phyloP scores from a whole-genome alignment of 2,329 filamentous ascomycete genomes.

The Metarhizium anisopliae region DNA sequence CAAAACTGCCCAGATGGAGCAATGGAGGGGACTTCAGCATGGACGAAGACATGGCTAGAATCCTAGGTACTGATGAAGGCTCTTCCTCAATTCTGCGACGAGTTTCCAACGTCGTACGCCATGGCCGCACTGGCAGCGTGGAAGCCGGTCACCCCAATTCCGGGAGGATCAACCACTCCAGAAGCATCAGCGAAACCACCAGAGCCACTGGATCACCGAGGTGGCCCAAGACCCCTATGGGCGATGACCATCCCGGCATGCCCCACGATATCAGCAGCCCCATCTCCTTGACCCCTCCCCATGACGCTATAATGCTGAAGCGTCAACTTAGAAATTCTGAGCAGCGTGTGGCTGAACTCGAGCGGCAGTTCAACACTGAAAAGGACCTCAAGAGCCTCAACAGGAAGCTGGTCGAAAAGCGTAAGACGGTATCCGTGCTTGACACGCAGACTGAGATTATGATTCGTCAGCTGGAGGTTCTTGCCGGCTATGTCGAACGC shows the following conservation, averaged over 20 bases:
- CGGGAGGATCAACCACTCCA: conserved; percentile 40
- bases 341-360: conserved; percentile 77
- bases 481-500: conserved; percentile 79
- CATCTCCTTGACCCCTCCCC: conserved; percentile 50
- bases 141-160: conserved; percentile 35
- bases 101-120: conserved; percentile 88
- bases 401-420: conserved; percentile 81
- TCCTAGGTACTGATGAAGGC: conserved; percentile 68
- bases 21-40: conserved; percentile 80
- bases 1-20: conserved; percentile 65
- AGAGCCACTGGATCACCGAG: conserved; percentile 54
- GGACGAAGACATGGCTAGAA: conserved; percentile 92
- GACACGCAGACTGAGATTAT: conserved; percentile 95
- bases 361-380: conserved; percentile 62
- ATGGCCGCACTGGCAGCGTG: conserved; percentile 81
- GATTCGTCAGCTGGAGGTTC: conserved; percentile 80
- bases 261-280: conserved; percentile 61
- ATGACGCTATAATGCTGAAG: conserved; percentile 60
- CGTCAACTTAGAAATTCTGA: conserved; percentile 74
- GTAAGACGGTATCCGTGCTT: conserved; percentile 88
- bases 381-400: conserved; percentile 68
- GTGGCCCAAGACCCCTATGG: conserved; percentile 60
- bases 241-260: conserved; percentile 42
- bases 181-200: conserved; percentile 61
- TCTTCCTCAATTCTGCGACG: conserved; percentile 75